Evolutionary conservation across 495 filamentous ascomycete species (phyloP), one percentile per base, ranked within the genome.

Genomic region (Hypomontagnella submonticulosa): DNA sequence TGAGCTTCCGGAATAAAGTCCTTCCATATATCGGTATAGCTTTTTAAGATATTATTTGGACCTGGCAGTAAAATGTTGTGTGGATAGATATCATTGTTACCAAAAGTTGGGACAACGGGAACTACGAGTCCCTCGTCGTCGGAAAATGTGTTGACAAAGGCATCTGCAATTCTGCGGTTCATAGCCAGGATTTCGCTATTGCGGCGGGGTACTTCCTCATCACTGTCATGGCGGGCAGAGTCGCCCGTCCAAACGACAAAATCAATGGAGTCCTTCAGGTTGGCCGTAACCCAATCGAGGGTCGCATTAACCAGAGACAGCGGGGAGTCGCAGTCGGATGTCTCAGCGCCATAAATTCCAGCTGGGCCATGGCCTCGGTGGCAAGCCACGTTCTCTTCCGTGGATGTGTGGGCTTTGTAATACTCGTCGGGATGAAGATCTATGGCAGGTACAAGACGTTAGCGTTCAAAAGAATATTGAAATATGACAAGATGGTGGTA

Each of bases 211-310:
- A 90, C 85, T 37, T 84, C 73, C 72, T 93, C 92, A 71, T 99
- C 95, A 76, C 89, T 96, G 75, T 97, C 95, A 75, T 99, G 95
- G 60, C 96, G 87, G 30, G 92, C 94, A 16, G 92, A 96, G 75
- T 99, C 95, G 55, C 95, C 95, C 0, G 96, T 98, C 96, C 96
- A 99, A 50, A 99, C 81, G 37, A 98, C 89, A 72, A 99, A 99
- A 76, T 99, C 95, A 51, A 99, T 84, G 9, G 87, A 74, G 77
- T 92, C 91, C 71, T 86, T 90, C 34, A 99, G 70, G 66, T 97
- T 89, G 23, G 88, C 82, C n/a, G 87, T 82, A 53, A 99, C 90
- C 95, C 95, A 99, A 59, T 87, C 83, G 75, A 98, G 93, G 0
- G 96, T 98, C 71, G 88, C 91, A 76, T 98, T 89, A 48, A 98